phyloP scores from a whole-genome alignment of 441 rosid species.

The Gossypium laxum region DNA sequence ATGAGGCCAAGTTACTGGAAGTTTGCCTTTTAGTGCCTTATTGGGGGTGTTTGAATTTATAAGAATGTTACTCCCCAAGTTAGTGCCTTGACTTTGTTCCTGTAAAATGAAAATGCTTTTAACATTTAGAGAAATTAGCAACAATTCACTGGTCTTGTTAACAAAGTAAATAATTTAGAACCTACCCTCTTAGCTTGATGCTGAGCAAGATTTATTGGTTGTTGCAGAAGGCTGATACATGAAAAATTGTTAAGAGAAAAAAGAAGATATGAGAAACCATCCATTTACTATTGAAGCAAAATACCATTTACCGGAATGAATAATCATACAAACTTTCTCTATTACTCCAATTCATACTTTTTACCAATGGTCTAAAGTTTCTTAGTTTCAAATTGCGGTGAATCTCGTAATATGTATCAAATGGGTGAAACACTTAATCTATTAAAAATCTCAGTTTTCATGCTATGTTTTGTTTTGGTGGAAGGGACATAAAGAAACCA shows the following conservation, averaged over 20 bases:
- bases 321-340: not conserved
- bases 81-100: conserved; percentile 11
- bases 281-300: not conserved
- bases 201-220: conserved; percentile 6
- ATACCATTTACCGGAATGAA: not conserved
- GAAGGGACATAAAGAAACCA: not conserved
- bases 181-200: conserved; percentile 11
- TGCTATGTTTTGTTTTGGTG: not conserved
- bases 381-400: not conserved
- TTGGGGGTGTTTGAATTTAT: conserved; percentile 3
- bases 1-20: conserved; percentile 11
- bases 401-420: not conserved
- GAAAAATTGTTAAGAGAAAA: not conserved
- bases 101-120: not conserved
- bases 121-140: not conserved
- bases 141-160: not conserved
- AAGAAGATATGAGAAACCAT: not conserved
- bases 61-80: conserved; percentile 1
- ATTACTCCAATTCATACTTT: not conserved
- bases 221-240: conserved; percentile 22
- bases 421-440: not conserved
- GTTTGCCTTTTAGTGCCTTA: conserved; percentile 8
- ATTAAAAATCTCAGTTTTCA: not conserved
- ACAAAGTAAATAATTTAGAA: not conserved
- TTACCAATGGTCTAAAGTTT: not conserved